These are phyloP conservation scores for Fennellomyces sp. DNA, from an alignment of 371 early-diverging fungal species.

Conservation along the genomic window DNA sequence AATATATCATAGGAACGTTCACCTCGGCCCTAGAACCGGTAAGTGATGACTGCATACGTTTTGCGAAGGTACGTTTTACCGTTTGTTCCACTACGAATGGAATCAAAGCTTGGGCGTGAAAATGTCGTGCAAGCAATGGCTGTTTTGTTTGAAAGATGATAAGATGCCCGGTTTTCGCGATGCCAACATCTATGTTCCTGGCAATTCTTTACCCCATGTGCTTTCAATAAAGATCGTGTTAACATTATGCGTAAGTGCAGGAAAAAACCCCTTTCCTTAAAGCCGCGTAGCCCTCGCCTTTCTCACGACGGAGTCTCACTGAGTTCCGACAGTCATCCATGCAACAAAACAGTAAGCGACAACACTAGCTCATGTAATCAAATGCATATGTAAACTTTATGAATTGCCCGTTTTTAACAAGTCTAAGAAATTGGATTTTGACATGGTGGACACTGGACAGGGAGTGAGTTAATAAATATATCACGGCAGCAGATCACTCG, in stretches of 20 bases:
- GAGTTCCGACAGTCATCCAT: no score
- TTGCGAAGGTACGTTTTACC: slow-evolving; percentile 35
- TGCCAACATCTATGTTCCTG: not conserved
- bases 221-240: not conserved
- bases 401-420: slow-evolving; percentile 56
- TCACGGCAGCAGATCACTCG: not conserved
- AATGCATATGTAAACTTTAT: slow-evolving; percentile 1
- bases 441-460: slow-evolving; percentile 67
- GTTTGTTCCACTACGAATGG: slow-evolving; percentile 78
- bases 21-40: slow-evolving; percentile 58
- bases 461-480: not conserved
- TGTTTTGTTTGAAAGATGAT: not conserved
- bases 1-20: slow-evolving; percentile 95
- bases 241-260: not conserved
- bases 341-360: not conserved
- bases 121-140: not conserved
- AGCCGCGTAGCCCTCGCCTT: no score
- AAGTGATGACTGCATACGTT: no score
- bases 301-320: no score
- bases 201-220: not conserved
- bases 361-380: not conserved
- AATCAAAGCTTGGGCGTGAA: slow-evolving; percentile 56
- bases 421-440: slow-evolving; percentile 67
- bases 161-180: not conserved
- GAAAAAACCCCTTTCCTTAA: not conserved